A percentile compares a stretch with the other conserved stretches of the same genome.
Evolutionary conservation across 306 rosid genomes (phyloP).

Genomic region (Cicer bijugum): DNA sequence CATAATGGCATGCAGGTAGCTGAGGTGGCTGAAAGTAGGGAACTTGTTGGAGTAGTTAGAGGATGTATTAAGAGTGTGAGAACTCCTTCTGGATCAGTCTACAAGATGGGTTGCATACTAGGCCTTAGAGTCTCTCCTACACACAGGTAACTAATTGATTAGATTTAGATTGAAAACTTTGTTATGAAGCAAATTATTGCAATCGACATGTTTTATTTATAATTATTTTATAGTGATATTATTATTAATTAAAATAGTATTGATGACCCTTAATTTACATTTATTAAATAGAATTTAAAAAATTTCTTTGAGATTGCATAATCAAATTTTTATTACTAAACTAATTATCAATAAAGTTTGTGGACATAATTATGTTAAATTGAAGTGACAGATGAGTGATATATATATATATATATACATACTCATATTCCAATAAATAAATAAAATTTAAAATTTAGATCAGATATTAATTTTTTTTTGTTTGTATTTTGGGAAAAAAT

Average conservation of each 20-base stretch:
- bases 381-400: neutral
- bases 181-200: neutral
- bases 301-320: accelerated
- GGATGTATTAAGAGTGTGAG: slow-evolving; percentile 72
- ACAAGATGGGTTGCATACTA: slow-evolving; percentile 69
- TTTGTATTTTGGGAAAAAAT: no score
- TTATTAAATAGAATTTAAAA: no score
- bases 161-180: neutral
- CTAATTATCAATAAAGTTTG: no score
- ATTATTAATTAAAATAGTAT: no score
- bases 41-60: slow-evolving; percentile 75
- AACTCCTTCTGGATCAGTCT: slow-evolving; percentile 52
- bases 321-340: no score
- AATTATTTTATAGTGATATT: no score
- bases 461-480: no score
- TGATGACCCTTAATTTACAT: no score
- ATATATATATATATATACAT: no score
- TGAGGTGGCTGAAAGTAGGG: slow-evolving; percentile 61
- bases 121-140: slow-evolving; percentile 83
- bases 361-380: neutral
- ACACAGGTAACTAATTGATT: slow-evolving; percentile 49
- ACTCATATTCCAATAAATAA: no score
- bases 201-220: no score
- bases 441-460: no score
- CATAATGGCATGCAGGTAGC: slow-evolving; percentile 60